Base-by-base conservation (phyloP, 2,329 filamentous ascomycete species). In the Immersiporthe knoxdaviesiana region DNA sequence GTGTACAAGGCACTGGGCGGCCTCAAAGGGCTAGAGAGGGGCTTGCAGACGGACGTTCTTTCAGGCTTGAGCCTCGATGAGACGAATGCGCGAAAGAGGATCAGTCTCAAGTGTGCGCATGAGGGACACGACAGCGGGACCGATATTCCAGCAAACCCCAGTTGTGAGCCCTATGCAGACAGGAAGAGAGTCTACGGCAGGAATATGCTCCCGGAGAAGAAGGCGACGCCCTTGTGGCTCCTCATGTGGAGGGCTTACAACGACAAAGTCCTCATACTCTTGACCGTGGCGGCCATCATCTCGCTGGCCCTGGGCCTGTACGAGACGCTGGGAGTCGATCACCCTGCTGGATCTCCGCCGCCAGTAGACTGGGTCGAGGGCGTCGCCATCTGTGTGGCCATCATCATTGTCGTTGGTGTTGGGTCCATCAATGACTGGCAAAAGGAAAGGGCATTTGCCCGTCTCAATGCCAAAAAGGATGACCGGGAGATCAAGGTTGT, bases 1-100 rank as follows among this genome's bases (percentile, higher is more conserved):
- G 92, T 91, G 2, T 92, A 93, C 70, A 87, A 91, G 73, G 90
- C 90, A 3, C 78, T 94, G 1, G 92, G 92, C 65, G 92, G 92
- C 58, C 77, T 94, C 11, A 81, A 80, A 27, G 92, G 92, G 2
- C 76, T 94, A n/a, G 91, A 92, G 75, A 92, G 89, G 74, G 92
- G 92, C 0, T 77, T 95, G 12, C 83, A 89, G 67, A 90, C 90
- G 1, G 82, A 93, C 75, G 78, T 87, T 35, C 83, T 81, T 62
- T 81, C 85, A 66, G 92, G 92, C 11, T 79, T 95, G 37, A 91
- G 90, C 72, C 74, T 88, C 16, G 92, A 94, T 72, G 92, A 94
- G 77, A 82, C 83, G 27, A 65, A 41, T 3, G 66, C 54, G 24
- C 62, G 39, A 59, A 63, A 32, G 56, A 76, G 61, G 27, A 69